Conservation (phyloP, 164 flowering plant species). For the Amborella trichopoda region DNA sequence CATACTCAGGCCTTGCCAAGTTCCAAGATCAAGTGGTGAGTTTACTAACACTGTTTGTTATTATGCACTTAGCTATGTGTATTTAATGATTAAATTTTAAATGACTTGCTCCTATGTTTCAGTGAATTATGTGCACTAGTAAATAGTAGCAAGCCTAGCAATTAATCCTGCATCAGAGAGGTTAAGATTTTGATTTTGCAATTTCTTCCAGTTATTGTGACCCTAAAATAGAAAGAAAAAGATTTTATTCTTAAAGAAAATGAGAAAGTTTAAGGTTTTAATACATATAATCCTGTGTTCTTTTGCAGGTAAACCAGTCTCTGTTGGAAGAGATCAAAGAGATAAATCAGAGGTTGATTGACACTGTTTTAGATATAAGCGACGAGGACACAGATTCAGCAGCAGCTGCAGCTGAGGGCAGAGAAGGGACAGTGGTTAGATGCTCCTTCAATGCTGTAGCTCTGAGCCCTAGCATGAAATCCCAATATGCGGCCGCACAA, state of each 20-base stretch:
- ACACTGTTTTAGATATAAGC: constrained; percentile 68
- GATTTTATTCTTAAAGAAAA: neutral
- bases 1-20: no score
- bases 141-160: no score
- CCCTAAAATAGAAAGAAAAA: neutral
- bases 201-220: neutral
- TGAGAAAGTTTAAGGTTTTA: neutral
- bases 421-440: constrained; percentile 74
- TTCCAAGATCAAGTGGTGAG: no score
- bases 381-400: constrained; percentile 59
- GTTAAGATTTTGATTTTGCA: no score
- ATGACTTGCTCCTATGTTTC: no score
- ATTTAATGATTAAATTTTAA: no score
- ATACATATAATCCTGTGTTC: neutral
- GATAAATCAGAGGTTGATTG: constrained; percentile 71
- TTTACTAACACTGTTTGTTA: no score
- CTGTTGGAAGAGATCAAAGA: constrained; percentile 70
- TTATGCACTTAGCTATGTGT: no score
- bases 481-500: constrained; percentile 59
- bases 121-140: no score
- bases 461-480: constrained; percentile 61
- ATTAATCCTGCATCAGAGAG: no score
- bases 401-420: constrained; percentile 43
- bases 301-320: constrained; percentile 57
- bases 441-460: constrained; percentile 79